phyloP scores from a whole-genome alignment of 305 asterid species.

The Andrographis paniculata region DNA sequence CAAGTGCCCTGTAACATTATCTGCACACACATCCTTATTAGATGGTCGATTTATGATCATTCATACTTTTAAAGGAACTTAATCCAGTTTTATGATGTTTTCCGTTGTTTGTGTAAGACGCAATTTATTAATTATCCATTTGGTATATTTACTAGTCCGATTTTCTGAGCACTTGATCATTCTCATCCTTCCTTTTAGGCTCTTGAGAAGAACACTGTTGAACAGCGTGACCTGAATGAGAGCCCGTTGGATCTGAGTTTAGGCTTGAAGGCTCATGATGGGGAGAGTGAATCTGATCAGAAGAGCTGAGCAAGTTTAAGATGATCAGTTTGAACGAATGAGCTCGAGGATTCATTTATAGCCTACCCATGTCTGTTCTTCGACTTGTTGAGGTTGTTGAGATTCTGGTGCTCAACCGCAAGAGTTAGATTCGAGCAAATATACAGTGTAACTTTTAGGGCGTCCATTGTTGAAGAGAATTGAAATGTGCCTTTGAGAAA shows the following conservation, averaged over 20 bases:
- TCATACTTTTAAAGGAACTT: too few species aligned
- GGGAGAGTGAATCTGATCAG: constrained; percentile 33
- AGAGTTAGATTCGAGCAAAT: constrained; percentile 3
- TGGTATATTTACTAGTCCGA: too few species aligned
- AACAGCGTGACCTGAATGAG: constrained; percentile 69
- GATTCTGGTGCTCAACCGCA: constrained; percentile 4
- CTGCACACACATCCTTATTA: too few species aligned
- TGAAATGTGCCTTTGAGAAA: neutral
- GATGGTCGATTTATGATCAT: too few species aligned
- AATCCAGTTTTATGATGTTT: too few species aligned
- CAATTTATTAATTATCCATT: too few species aligned
- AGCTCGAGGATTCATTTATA: constrained; percentile 5
- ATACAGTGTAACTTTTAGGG: constrained; percentile 15
- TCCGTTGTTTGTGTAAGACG: too few species aligned
- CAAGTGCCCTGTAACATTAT: too few species aligned
- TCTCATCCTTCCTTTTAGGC: constrained; percentile 25
- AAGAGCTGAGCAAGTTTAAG: constrained; percentile 35
- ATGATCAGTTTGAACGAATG: constrained; percentile 21
- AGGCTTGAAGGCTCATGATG: constrained; percentile 57
- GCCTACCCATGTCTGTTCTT: constrained; percentile 4
- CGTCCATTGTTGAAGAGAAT: constrained; percentile 2
- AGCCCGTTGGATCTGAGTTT: constrained; percentile 73
- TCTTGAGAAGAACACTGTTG: constrained; percentile 26
- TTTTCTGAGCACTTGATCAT: too few species aligned
- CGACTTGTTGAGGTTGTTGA: neutral